These are phyloP conservation scores for Aureobasidium lini DNA, from an alignment of 2,329 filamentous ascomycete species.

Conservation along the genomic window DNA sequence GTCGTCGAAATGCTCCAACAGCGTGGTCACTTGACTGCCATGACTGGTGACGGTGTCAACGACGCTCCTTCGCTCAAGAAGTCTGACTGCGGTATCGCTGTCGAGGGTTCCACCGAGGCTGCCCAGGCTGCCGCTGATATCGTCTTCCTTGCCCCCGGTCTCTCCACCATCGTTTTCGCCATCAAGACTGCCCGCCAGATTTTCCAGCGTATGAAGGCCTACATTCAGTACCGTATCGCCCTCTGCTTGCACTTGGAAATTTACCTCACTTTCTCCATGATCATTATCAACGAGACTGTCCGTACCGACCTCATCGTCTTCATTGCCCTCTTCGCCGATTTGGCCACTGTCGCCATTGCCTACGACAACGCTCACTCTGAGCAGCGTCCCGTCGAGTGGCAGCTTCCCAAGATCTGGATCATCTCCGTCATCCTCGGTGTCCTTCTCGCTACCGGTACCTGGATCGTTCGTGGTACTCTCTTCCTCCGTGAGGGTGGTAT, in stretches of 20 bases:
- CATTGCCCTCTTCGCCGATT: constrained; percentile 70
- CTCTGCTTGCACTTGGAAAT: constrained; percentile 68
- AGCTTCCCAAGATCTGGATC: constrained; percentile 74
- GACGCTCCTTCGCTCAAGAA: constrained; percentile 68
- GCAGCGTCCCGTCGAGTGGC: constrained; percentile 68
- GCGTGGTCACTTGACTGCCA: constrained; percentile 64
- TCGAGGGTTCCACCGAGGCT: constrained; percentile 64
- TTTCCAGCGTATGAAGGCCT: constrained; percentile 72
- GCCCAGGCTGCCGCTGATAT: constrained; percentile 67
- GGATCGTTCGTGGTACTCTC: constrained; percentile 64
- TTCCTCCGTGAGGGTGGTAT: constrained; percentile 64
- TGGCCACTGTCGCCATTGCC: constrained; percentile 70
- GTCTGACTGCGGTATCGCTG: constrained; percentile 66
- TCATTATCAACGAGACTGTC: constrained; percentile 72
- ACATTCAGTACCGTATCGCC: constrained; percentile 70
- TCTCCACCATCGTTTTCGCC: constrained; percentile 62
- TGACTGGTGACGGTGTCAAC: constrained; percentile 72
- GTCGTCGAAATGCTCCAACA: constrained; percentile 70
- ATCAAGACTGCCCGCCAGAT: constrained; percentile 70
- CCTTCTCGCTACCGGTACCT: constrained; percentile 62
- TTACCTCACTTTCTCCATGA: constrained; percentile 70
- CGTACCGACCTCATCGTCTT: constrained; percentile 68
- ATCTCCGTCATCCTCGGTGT: constrained; percentile 62
- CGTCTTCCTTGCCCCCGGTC: constrained; percentile 65
- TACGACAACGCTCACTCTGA: constrained; percentile 76